phyloP scores from a whole-genome alignment of 108 stramenopile genomes.

The Cyclotella baltica region DNA sequence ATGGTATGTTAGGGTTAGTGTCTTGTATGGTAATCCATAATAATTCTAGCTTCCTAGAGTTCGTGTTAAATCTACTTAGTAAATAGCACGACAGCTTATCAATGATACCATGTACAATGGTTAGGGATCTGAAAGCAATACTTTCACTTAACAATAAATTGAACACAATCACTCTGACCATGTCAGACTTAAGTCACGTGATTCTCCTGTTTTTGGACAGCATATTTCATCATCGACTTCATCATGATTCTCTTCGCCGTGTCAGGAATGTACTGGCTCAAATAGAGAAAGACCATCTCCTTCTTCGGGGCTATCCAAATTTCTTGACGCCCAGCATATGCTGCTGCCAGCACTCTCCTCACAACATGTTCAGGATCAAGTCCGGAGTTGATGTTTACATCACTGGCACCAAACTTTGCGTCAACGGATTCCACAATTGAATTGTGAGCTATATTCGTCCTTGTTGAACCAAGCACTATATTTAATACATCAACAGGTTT shows the following conservation, averaged over 20 bases:
- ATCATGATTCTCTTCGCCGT: slow-evolving; percentile 1
- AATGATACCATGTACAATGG: too few relatives aligned
- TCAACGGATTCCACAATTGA: slow-evolving; percentile 1
- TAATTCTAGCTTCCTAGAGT: too few relatives aligned
- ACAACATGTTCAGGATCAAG: slow-evolving; percentile 19
- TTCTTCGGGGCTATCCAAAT: slow-evolving; percentile 14
- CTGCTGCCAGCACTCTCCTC: not conserved
- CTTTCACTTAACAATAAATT: too few relatives aligned
- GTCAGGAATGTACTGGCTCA: slow-evolving; percentile 15
- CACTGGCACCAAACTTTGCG: not conserved
- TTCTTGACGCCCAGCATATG: slow-evolving; percentile 17
- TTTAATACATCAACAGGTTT: slow-evolving; percentile 12
- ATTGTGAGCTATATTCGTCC: slow-evolving; percentile 8
- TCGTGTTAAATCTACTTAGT: too few relatives aligned
- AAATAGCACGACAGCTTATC: too few relatives aligned
- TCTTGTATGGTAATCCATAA: too few relatives aligned
- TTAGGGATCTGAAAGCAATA: too few relatives aligned
- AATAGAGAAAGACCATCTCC: slow-evolving; percentile 1
- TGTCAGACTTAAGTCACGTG: too few relatives aligned
- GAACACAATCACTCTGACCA: too few relatives aligned
- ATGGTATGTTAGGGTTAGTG: too few relatives aligned
- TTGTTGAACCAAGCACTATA: slow-evolving; percentile 14
- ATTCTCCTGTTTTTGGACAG: not conserved
- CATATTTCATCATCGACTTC: not conserved
- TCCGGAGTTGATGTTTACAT: slow-evolving; percentile 11